Evolutionary conservation across 495 filamentous ascomycete genomes (phyloP), one percentile per base, ranked within the genome.

Genomic region (Aeminium ludgeri): DNA sequence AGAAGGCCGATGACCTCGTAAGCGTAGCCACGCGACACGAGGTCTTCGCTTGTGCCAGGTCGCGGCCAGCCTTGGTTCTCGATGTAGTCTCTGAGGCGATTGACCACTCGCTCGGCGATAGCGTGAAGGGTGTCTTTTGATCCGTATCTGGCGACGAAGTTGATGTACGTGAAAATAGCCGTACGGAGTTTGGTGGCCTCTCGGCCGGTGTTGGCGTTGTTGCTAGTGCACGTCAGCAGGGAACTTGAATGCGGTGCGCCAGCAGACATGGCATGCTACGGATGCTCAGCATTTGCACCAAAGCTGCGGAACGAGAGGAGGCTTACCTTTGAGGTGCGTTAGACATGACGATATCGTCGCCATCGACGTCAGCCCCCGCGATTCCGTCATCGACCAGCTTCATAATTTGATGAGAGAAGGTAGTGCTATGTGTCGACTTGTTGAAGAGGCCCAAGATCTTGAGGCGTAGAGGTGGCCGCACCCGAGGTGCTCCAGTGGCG

Each of bases 101-200:
- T 60, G 17, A 94, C 72, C n/a, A 91, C 63, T 28, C 68, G 70
- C 1, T 76, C 67, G 1, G 80, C 80, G 43, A 92, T 75, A 15
- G 59, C 55, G 39, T 70, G 66, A 8, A 80, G 59, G 33, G 73
- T 67, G 12, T 62, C 64, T 7, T 61, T 57, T 10, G 73, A 72
- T 17, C 74, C 81, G 52, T 83, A 80, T 33, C 79, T 70, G 6
- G 85, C 82, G 16, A 86, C 73, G 76, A 86, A 94, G 33, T 82
- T 84, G 20, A 86, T 78, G 51, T 85, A 91, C 32, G 74, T 74
- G 53, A 96, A 86, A n/a, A 91, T 72, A 19, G 86, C 82, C 34
- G 76, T 74, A 42, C 82, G 70, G 11, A 95, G 62, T 51, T 82
- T 82, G 8, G 72, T 67, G 5, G 69, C 71, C 55, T 85, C 80